Evolutionary conservation across 2,329 filamentous ascomycete genomes (phyloP), one percentile per base, ranked within the genome.

Genomic region (Bretziella fagacearum): DNA sequence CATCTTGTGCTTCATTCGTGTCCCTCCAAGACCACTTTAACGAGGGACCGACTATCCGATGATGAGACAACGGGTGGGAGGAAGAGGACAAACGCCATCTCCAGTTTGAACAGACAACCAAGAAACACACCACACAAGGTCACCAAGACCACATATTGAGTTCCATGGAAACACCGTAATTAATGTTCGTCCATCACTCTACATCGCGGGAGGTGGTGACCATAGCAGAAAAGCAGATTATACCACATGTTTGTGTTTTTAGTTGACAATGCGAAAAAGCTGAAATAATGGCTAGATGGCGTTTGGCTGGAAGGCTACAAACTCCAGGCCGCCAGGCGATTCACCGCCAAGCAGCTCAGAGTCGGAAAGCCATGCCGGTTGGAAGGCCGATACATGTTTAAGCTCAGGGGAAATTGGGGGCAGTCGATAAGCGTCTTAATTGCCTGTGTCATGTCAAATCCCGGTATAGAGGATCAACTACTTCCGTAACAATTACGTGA

Each of bases 361-460:
- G 35, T 22, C n/a, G 3, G 8, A 39, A 25, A 39, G n/a, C n/a
- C n/a, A n/a, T n/a, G 25, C n/a, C 39, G 20, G 26, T 41, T 42
- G 17, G 29, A 42, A 26, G 5, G 18, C 36, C 30, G 46, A 20
- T 26, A 30, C 8, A 22, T n/a, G 33, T 27, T 27, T 35, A 35
- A 17, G 17, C n/a, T n/a, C n/a, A n/a, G n/a, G n/a, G n/a, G n/a
- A n/a, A n/a, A n/a, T n/a, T n/a, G 35, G 43, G 47, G 36, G 26
- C 42, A 46, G 25, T 49, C 47, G 41, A 23, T 37, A 46, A 46
- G 47, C 47, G 47, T 49, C 37, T 49, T 33, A 46, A 22, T 22
- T 45, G 29, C 26, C 25, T 46, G 47, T 46, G 33, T 49, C 47
- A 49, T 40, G 23, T 47, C 47, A 49, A 46, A 42, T 46, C 47